Conservation (phyloP, 2,329 filamentous ascomycete genomes). For the Cadophora luteo-olivacea region DNA sequence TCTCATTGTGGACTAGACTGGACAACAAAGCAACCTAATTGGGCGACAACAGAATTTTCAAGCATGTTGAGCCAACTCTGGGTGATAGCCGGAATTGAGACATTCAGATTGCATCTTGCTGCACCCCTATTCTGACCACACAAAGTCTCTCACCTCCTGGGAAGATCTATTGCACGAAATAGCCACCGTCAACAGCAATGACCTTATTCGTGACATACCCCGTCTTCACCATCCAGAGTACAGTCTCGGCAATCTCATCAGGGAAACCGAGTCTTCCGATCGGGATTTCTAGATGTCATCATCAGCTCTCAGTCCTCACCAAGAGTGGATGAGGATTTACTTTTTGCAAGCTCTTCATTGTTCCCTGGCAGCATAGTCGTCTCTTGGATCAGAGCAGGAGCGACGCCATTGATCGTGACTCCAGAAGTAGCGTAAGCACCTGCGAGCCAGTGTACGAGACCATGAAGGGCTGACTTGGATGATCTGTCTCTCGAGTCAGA, state of each 20-base stretch:
- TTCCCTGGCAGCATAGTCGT: slow-evolving; percentile 51
- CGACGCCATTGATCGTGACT: slow-evolving; percentile 56
- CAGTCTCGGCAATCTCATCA: slow-evolving; percentile 54
- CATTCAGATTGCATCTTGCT: too few species aligned
- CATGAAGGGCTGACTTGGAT: slow-evolving; percentile 54
- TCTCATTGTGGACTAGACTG: too few species aligned
- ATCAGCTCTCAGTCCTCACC: slow-evolving; percentile 29
- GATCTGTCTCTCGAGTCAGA: slow-evolving; percentile 24
- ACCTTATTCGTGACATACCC: slow-evolving; percentile 55
- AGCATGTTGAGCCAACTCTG: too few species aligned
- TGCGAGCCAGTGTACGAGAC: slow-evolving; percentile 54
- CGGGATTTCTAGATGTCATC: slow-evolving; percentile 46
- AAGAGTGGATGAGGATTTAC: slow-evolving; percentile 33
- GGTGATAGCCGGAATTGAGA: too few species aligned
- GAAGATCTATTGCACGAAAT: slow-evolving; percentile 41
- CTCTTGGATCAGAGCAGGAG: slow-evolving; percentile 54
- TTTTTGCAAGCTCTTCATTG: slow-evolving; percentile 43
- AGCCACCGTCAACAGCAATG: slow-evolving; percentile 50
- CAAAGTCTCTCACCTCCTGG: too few species aligned
- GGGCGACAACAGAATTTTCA: too few species aligned
- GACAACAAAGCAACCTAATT: too few species aligned
- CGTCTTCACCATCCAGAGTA: slow-evolving; percentile 54
- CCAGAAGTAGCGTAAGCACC: slow-evolving; percentile 50
- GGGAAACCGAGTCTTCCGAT: slow-evolving; percentile 53
- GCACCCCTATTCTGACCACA: too few species aligned